Evolutionary conservation across 2,329 filamentous ascomycete species (phyloP).

Genomic region (Penicillium glabrum): DNA sequence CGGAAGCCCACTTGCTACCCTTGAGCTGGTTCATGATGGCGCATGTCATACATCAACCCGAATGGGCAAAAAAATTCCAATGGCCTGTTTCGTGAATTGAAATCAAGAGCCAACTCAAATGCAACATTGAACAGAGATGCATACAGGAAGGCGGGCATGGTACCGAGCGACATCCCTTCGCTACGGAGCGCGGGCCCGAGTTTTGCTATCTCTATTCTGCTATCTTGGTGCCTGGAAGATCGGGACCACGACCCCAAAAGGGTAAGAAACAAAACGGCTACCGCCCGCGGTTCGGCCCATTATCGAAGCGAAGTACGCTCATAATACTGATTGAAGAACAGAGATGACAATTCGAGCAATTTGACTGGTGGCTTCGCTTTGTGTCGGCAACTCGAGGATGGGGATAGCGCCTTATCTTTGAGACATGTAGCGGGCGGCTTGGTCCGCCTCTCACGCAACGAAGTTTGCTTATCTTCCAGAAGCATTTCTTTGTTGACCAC

Average conservation of each 20-base stretch:
- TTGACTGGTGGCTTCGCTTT: not conserved
- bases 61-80: not conserved
- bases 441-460: not conserved
- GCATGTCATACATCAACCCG: not conserved
- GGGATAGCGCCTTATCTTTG: constrained; percentile 10
- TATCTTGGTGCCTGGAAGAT: not conserved
- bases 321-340: not conserved
- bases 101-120: not conserved
- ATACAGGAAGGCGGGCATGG: not conserved
- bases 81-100: not conserved
- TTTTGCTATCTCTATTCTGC: not conserved
- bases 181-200: not conserved
- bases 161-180: not conserved
- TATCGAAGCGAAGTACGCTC: not conserved
- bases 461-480: constrained; percentile 5
- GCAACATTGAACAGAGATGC: not conserved
- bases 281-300: not conserved
- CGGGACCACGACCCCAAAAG: not conserved
- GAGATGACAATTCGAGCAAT: not conserved
- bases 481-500: not conserved
- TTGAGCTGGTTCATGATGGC: too few relatives aligned
- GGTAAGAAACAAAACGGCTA: not conserved
- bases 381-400: not conserved
- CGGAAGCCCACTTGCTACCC: too few relatives aligned
- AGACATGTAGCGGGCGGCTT: constrained; percentile 6